Conservation (phyloP, 768 basidiomycete species). For the Kwoniella bestiolae region DNA sequence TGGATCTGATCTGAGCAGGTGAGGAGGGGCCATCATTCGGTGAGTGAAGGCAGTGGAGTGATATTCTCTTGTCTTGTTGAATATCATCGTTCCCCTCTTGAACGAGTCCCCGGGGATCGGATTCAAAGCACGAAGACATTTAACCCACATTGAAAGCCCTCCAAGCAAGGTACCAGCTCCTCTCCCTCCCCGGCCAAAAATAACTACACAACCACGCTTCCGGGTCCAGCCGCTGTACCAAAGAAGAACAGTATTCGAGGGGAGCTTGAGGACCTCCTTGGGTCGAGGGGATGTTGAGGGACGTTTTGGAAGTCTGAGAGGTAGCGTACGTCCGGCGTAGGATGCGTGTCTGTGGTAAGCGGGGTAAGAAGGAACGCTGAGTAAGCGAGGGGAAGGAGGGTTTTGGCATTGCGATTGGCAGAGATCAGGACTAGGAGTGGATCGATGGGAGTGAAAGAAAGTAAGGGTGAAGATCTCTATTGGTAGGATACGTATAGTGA, state of each 20-base stretch:
- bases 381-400: too few relatives aligned
- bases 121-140: neutral
- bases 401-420: neutral
- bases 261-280: conserved; percentile 49
- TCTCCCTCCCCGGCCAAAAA: conserved; percentile 52
- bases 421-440: neutral
- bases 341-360: neutral
- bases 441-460: neutral
- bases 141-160: conserved; percentile 55
- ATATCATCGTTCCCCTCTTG: too few relatives aligned
- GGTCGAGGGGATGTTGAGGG: conserved; percentile 19
- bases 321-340: neutral
- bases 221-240: conserved; percentile 52
- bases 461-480: neutral
- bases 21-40: too few relatives aligned
- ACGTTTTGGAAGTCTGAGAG: neutral
- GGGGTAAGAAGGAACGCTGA: neutral
- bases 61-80: too few relatives aligned
- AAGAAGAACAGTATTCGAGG: conserved; percentile 48
- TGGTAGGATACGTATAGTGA: too few relatives aligned
- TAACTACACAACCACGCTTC: conserved; percentile 53
- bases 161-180: conserved; percentile 53
- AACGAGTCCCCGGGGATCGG: too few relatives aligned
- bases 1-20: too few relatives aligned
- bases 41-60: too few relatives aligned